phyloP scores from a whole-genome alignment of 192 early-diverging fungal species.

The Thoreauomyces humboldtii region DNA sequence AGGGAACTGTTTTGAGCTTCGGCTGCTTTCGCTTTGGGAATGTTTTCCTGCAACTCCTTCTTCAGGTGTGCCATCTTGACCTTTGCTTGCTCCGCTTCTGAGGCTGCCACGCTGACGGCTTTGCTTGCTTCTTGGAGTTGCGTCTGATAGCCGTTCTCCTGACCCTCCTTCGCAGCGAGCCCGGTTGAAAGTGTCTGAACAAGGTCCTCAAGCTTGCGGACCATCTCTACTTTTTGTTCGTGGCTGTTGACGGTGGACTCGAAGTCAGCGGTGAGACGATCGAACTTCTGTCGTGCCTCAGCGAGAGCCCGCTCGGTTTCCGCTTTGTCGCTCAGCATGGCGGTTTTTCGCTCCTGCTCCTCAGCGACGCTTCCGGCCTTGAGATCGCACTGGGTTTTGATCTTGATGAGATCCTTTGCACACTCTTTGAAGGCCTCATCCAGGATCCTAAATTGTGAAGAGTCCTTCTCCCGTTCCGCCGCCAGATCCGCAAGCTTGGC shows the following conservation, averaged over 20 bases:
- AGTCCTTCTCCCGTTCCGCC: slow-evolving; percentile 34
- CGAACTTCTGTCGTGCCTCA: slow-evolving; percentile 18
- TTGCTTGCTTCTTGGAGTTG: slow-evolving; percentile 67
- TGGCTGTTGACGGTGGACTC: slow-evolving; percentile 50
- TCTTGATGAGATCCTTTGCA: slow-evolving; percentile 75
- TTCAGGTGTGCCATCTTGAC: slow-evolving; percentile 74
- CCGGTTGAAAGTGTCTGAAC: slow-evolving; percentile 93
- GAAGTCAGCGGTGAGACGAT: slow-evolving; percentile 39
- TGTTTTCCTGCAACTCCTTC: slow-evolving; percentile 69
- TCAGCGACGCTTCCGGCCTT: slow-evolving; percentile 73
- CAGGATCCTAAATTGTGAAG: slow-evolving; percentile 61
- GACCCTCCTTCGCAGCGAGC: slow-evolving; percentile 82
- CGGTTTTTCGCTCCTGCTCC: slow-evolving; percentile 56
- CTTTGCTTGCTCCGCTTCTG: slow-evolving; percentile 69
- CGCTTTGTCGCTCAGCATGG: slow-evolving; percentile 27
- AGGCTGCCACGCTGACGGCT: slow-evolving; percentile 14
- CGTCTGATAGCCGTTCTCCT: slow-evolving; percentile 95
- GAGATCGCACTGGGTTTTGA: slow-evolving; percentile 83
- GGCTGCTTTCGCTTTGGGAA: slow-evolving; percentile 66
- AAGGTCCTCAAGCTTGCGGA: slow-evolving; percentile 74
- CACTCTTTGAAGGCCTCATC: slow-evolving; percentile 72
- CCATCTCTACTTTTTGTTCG: slow-evolving; percentile 55
- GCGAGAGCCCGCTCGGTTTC: slow-evolving; percentile 28
- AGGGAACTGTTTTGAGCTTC: slow-evolving; percentile 65
- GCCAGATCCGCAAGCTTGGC: slow-evolving; percentile 53